phyloP scores from a whole-genome alignment of 352 stramenopile genomes.

The Pythium sukuiense region DNA sequence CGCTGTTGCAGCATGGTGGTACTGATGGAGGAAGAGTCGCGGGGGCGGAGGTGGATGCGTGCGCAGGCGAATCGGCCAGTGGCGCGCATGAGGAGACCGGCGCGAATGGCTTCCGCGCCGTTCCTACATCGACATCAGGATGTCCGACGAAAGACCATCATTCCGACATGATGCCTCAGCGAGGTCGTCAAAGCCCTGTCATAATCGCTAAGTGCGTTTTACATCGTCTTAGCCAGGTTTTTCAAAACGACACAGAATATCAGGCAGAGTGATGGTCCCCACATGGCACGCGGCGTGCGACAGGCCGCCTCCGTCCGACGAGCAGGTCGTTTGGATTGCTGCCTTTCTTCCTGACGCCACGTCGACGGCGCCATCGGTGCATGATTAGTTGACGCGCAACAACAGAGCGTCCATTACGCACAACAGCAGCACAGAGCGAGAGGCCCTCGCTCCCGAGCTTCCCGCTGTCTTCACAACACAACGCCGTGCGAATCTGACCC shows the following conservation, averaged over 20 bases:
- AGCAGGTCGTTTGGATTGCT: slow-evolving; percentile 2
- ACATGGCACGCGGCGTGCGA: slow-evolving; percentile 17
- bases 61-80: slow-evolving; percentile 7
- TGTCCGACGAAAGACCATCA: slow-evolving; percentile 24
- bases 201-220: background rate
- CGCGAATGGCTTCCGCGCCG: slow-evolving; percentile 1
- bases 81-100: slow-evolving; percentile 6
- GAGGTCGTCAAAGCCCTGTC: slow-evolving; percentile 16
- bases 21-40: background rate
- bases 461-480: background rate
- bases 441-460: background rate
- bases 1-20: slow-evolving; percentile 16
- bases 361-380: slow-evolving; percentile 12
- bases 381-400: slow-evolving; percentile 22
- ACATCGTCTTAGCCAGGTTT: background rate
- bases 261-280: slow-evolving; percentile 18
- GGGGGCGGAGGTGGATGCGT: background rate
- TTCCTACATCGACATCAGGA: slow-evolving; percentile 2
- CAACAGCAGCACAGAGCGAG: background rate
- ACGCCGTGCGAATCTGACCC: slow-evolving; percentile 1
- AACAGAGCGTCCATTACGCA: background rate
- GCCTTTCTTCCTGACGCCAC: slow-evolving; percentile 1
- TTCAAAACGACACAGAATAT: background rate
- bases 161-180: slow-evolving; percentile 11
- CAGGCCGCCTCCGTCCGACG: slow-evolving; percentile 1